phyloP scores from a whole-genome alignment of 2,329 filamentous ascomycete species.

The Trichoderma sp. region DNA sequence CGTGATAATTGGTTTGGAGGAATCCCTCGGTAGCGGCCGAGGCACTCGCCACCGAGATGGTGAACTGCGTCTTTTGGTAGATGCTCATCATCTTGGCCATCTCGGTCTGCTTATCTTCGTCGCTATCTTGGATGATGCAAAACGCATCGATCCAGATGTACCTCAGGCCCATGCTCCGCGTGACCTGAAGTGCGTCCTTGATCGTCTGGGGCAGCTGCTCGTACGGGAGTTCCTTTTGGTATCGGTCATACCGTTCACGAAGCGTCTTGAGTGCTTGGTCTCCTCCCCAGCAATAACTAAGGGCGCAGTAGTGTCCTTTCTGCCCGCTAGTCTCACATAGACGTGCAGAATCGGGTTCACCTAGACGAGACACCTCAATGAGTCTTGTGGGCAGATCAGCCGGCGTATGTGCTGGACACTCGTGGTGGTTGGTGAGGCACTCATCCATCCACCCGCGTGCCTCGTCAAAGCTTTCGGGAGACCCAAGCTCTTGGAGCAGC shows the following conservation, averaged over 20 bases:
- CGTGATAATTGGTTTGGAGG: neutral
- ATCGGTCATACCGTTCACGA: neutral
- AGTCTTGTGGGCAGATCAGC: neutral
- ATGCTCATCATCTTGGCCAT: neutral
- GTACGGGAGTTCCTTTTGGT: neutral
- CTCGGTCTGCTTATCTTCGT: constrained; percentile 3
- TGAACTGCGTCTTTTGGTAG: neutral
- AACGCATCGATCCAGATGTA: neutral
- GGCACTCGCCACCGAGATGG: neutral
- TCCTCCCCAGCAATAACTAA: neutral
- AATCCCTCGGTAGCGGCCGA: neutral
- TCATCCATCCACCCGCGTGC: neutral
- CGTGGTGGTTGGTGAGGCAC: neutral
- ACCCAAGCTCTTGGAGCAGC: neutral
- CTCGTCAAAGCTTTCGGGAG: neutral
- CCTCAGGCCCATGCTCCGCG: neutral
- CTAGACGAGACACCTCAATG: neutral
- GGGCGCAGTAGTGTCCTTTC: neutral
- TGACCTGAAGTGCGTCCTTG: neutral
- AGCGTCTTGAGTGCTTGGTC: neutral
- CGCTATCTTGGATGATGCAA: neutral
- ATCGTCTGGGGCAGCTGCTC: neutral
- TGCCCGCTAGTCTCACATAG: neutral
- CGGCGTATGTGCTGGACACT: neutral
- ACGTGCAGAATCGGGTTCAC: neutral